phyloP scores from a whole-genome alignment of 495 filamentous ascomycete genomes.

The Lindgomyces ingoldianus region DNA sequence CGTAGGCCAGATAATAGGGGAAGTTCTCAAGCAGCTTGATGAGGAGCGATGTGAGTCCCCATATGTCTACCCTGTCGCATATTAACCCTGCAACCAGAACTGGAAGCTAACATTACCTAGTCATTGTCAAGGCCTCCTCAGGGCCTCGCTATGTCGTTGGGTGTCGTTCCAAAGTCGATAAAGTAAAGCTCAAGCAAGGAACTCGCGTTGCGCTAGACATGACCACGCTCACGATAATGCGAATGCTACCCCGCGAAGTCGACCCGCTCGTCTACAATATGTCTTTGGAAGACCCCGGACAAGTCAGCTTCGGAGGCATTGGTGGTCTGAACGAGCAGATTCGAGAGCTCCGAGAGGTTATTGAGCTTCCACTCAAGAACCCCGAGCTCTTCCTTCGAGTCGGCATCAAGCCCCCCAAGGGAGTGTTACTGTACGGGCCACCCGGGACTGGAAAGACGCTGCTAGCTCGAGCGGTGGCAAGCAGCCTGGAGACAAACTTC shows the following conservation, averaged over 20 bases:
- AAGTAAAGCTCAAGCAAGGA: slow-evolving; percentile 93
- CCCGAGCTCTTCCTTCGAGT: slow-evolving; percentile 96
- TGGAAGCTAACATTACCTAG: slow-evolving; percentile 38
- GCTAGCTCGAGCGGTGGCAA: slow-evolving; percentile 91
- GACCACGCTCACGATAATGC: slow-evolving; percentile 99
- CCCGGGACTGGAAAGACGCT: slow-evolving; percentile 97
- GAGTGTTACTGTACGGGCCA: slow-evolving; percentile 95
- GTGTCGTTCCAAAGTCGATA: slow-evolving; percentile 97
- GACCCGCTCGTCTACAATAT: slow-evolving; percentile 99
- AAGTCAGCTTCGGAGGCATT: slow-evolving; percentile 98
- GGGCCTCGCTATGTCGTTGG: slow-evolving; percentile 98
- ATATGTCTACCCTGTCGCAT: background rate
- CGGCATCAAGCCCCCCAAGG: slow-evolving; percentile 98
- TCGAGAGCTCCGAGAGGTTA: slow-evolving; percentile 94
- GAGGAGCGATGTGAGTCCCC: slow-evolving; percentile 86
- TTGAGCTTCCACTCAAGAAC: slow-evolving; percentile 97
- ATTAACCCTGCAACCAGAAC: background rate
- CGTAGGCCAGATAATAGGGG: slow-evolving; percentile 98
- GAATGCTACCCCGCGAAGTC: slow-evolving; percentile 98
- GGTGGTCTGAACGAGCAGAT: slow-evolving; percentile 99
- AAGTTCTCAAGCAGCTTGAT: slow-evolving; percentile 97
- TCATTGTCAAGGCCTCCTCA: slow-evolving; percentile 89
- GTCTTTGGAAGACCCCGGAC: slow-evolving; percentile 97
- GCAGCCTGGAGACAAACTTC: slow-evolving; percentile 97
- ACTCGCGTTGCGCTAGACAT: slow-evolving; percentile 98